These are phyloP conservation scores for Pleurotus sapidus DNA, from an alignment of 768 basidiomycete genomes.

Conservation along the genomic window DNA sequence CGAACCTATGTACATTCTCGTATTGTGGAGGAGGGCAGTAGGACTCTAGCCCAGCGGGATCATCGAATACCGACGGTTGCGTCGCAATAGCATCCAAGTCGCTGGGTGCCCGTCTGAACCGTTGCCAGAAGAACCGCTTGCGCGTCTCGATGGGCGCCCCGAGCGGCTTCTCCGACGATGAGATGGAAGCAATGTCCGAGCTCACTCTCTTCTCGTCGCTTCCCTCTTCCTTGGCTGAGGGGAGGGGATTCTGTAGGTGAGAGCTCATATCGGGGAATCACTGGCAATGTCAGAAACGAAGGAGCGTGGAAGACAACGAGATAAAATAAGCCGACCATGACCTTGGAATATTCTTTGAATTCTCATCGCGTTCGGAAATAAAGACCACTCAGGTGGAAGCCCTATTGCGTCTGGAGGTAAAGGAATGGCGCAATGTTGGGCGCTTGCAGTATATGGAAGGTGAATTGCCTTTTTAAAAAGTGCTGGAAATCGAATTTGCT, in stretches of 20 bases:
- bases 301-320: neutral
- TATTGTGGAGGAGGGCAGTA: slow-evolving; percentile 53
- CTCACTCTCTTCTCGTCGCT: slow-evolving; percentile 6
- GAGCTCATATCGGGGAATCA: neutral
- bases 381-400: neutral
- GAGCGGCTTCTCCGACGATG: slow-evolving; percentile 17
- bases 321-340: neutral
- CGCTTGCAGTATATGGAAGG: neutral
- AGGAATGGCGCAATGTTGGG: neutral
- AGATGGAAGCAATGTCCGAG: slow-evolving; percentile 1
- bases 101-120: slow-evolving; percentile 17
- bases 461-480: neutral
- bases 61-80: slow-evolving; percentile 63
- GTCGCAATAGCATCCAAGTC: slow-evolving; percentile 56
- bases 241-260: neutral
- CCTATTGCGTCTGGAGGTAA: neutral
- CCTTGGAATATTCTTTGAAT: no score
- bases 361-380: no score
- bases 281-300: neutral
- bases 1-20: slow-evolving; percentile 64
- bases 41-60: slow-evolving; percentile 43
- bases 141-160: slow-evolving; percentile 21
- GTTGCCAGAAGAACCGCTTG: slow-evolving; percentile 26
- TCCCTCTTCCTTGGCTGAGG: neutral
- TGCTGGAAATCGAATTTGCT: neutral